Conservation (phyloP, 2,329 filamentous ascomycete genomes). For the Trichothecium sympodiale region DNA sequence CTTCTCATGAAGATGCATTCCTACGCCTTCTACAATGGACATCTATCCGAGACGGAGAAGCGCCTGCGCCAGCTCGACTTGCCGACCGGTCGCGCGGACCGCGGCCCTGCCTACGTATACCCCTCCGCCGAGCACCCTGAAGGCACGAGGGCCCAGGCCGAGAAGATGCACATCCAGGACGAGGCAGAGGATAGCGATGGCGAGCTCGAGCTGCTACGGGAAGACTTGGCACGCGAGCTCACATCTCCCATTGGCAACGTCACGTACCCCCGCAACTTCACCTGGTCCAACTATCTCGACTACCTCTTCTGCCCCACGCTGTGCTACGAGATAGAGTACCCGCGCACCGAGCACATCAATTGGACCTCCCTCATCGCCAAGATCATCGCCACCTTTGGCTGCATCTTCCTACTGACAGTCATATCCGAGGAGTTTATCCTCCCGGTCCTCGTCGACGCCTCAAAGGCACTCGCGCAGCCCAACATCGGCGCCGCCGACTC, state of each 20-base stretch:
- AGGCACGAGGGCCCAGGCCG: conserved; percentile 15
- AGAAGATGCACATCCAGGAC: conserved; percentile 1
- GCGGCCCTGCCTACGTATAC: conserved; percentile 65
- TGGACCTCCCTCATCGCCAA: conserved; percentile 80
- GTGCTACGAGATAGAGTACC: conserved; percentile 96
- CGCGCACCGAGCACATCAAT: conserved; percentile 61
- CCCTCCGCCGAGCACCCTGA: conserved; percentile 36
- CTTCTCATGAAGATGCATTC: conserved; percentile 99
- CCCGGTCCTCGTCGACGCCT: conserved; percentile 70
- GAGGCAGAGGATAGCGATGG: conserved; percentile 21
- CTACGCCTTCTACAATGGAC: conserved; percentile 96
- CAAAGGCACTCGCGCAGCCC: conserved; percentile 36
- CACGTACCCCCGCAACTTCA: conserved; percentile 84
- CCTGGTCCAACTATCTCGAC: conserved; percentile 70
- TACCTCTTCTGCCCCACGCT: conserved; percentile 88
- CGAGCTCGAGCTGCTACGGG: conserved; percentile 59
- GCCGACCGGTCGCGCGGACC: conserved; percentile 48
- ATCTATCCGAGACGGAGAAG: conserved; percentile 77
- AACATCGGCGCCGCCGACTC: conserved; percentile 46
- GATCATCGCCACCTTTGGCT: conserved; percentile 81
- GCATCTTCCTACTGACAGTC: conserved; percentile 87
- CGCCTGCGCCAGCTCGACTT: conserved; percentile 70
- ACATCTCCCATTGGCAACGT: conserved; percentile 83
- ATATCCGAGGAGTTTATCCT: conserved; percentile 93
- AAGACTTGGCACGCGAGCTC: conserved; percentile 81